A percentile compares a stretch with the other conserved stretches of the same genome.
phyloP scores from a whole-genome alignment of 495 filamentous ascomycete genomes.

The Aspergillus asperescens region DNA sequence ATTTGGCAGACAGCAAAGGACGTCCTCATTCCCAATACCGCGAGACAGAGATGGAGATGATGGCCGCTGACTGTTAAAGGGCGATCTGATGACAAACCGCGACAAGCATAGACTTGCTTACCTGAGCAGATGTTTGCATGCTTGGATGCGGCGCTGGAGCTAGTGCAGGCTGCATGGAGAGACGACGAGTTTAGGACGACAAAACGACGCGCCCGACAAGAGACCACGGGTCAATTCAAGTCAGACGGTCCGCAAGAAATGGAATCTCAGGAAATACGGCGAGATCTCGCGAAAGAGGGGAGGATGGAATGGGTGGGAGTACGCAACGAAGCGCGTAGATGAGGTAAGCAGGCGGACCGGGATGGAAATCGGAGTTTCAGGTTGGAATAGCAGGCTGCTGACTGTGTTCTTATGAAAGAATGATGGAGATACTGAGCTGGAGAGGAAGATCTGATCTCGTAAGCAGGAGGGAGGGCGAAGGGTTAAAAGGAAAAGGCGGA shows the following conservation, averaged over 20 bases:
- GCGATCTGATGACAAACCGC: conserved; percentile 45
- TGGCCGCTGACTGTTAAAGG: conserved; percentile 16
- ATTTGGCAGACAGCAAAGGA: background rate
- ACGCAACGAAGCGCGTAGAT: conserved; percentile 24
- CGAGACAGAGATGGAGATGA: background rate
- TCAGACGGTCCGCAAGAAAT: background rate
- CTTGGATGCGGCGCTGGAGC: conserved; percentile 54
- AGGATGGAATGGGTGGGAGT: conserved; percentile 18
- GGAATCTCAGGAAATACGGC: conserved; percentile 4
- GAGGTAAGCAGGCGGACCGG: conserved; percentile 39
- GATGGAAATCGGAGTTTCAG: conserved; percentile 3
- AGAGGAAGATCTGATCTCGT: conserved; percentile 23
- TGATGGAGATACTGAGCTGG: conserved; percentile 18
- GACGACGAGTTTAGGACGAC: conserved; percentile 12
- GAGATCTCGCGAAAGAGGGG: conserved; percentile 9
- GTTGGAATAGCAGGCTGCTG: conserved; percentile 1
- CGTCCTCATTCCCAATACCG: conserved; percentile 7
- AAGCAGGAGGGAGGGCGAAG: conserved; percentile 20
- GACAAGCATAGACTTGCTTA: conserved; percentile 40
- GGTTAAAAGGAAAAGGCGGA: conserved; percentile 23
- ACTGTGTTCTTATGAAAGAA: conserved; percentile 21
- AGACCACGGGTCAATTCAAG: conserved; percentile 16
- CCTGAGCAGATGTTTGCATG: conserved; percentile 52
- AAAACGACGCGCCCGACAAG: conserved; percentile 18
- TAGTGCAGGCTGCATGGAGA: conserved; percentile 51